Evolutionary conservation across 2,329 filamentous ascomycete genomes (phyloP).

Genomic region (Gremmenia infestans): DNA sequence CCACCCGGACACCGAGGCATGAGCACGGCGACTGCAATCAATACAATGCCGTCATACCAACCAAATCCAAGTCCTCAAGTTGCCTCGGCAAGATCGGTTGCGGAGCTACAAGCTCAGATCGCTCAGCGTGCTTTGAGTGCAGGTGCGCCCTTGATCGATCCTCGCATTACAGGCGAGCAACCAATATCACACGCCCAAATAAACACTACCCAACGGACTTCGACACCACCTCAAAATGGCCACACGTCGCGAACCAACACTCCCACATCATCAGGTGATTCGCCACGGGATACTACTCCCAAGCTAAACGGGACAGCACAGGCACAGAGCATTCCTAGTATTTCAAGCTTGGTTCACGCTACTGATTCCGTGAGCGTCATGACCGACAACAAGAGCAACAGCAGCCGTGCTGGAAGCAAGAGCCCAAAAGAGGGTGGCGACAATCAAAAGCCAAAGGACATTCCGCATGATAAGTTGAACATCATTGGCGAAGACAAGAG

Average conservation of each 20-base stretch:
- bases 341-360: constrained; percentile 29
- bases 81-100: constrained; percentile 34
- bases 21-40: constrained; percentile 24
- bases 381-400: constrained; percentile 28
- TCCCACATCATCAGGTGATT: constrained; percentile 14
- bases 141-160: constrained; percentile 24
- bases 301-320: constrained; percentile 20
- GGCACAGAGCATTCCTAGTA: constrained; percentile 30
- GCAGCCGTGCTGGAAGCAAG: constrained; percentile 23
- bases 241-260: constrained; percentile 18
- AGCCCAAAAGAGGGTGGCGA: constrained; percentile 22
- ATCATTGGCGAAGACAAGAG: constrained; percentile 55
- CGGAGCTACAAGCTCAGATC: constrained; percentile 29
- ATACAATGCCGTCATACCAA: constrained; percentile 27
- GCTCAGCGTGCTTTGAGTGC: constrained; percentile 27
- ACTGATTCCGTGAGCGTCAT: constrained; percentile 27
- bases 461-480: constrained; percentile 51
- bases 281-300: constrained; percentile 16
- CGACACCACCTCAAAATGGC: constrained; percentile 22
- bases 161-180: constrained; percentile 16
- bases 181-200: constrained; percentile 19
- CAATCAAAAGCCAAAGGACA: constrained; percentile 43
- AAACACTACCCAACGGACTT: constrained; percentile 11
- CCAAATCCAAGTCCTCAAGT: constrained; percentile 35
- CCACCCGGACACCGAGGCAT: constrained; percentile 23